Conservation (phyloP, 345 rosid genomes). For the Crucihimalaya himalaica region DNA sequence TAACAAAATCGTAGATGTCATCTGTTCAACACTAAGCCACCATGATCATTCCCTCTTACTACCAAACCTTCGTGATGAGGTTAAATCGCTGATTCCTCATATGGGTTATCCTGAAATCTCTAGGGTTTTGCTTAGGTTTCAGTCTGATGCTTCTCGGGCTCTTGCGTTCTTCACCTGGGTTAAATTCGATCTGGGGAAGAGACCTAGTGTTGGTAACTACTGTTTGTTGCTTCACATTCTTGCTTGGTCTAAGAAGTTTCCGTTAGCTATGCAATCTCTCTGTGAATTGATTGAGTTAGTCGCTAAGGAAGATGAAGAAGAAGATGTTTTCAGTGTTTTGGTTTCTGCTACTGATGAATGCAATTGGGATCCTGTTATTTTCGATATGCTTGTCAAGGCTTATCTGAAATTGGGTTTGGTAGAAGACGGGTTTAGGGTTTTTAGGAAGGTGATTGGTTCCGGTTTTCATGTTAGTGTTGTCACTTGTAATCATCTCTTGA, state of each 20-base stretch:
- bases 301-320: slow-evolving; percentile 32
- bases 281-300: slow-evolving; percentile 47
- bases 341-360: slow-evolving; percentile 55
- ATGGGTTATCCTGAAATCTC: slow-evolving; percentile 57
- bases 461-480: slow-evolving; percentile 69
- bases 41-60: slow-evolving; percentile 31
- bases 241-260: slow-evolving; percentile 54
- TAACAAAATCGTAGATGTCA: slow-evolving; percentile 54
- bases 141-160: slow-evolving; percentile 60
- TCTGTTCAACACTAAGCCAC: slow-evolving; percentile 55
- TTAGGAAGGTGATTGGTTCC: slow-evolving; percentile 47
- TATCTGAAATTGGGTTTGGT: slow-evolving; percentile 54
- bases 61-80: slow-evolving; percentile 30
- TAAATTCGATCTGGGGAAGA: slow-evolving; percentile 49
- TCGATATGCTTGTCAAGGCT: slow-evolving; percentile 70
- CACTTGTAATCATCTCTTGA: slow-evolving; percentile 76
- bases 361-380: slow-evolving; percentile 68
- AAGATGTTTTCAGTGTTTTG: slow-evolving; percentile 47
- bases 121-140: slow-evolving; percentile 68
- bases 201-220: slow-evolving; percentile 50
- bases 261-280: slow-evolving; percentile 54
- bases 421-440: slow-evolving; percentile 47
- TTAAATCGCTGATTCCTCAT: slow-evolving; percentile 48
- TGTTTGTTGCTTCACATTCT: slow-evolving; percentile 61
- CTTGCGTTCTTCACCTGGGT: slow-evolving; percentile 68